Conservation (phyloP, 2,329 filamentous ascomycete species). For the Rasamsonia emersonii region DNA sequence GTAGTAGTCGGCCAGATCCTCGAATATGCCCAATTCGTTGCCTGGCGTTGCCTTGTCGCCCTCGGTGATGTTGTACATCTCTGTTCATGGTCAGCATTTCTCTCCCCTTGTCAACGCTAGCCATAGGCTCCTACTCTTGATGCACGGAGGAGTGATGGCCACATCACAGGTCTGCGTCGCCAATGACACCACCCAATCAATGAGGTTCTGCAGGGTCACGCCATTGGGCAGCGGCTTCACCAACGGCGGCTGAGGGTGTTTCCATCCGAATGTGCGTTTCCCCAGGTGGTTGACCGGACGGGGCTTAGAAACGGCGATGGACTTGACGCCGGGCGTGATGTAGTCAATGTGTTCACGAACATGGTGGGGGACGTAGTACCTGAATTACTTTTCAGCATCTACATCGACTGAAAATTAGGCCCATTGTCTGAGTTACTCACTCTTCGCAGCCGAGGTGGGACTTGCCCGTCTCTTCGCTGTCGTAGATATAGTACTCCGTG, state of each 20-base stretch:
- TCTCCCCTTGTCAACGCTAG: background rate
- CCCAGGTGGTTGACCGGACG: conserved; percentile 10
- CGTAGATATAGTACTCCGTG: conserved; percentile 32
- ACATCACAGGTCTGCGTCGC: conserved; percentile 17
- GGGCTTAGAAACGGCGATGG: conserved; percentile 19
- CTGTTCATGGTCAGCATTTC: conserved; percentile 11
- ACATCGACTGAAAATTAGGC: no score
- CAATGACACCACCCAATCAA: conserved; percentile 8
- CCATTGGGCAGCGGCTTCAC: conserved; percentile 17
- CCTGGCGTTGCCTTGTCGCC: conserved; percentile 24
- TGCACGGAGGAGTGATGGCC: conserved; percentile 34
- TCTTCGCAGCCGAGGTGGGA: conserved; percentile 32
- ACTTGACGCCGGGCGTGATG: conserved; percentile 25
- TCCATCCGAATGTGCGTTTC: conserved; percentile 17
- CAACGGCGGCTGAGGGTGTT: conserved; percentile 14
- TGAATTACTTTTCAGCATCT: conserved; percentile 7
- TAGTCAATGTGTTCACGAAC: conserved; percentile 24
- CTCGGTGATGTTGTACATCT: conserved; percentile 37
- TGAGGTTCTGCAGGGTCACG: conserved; percentile 14
- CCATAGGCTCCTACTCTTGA: conserved; percentile 19
- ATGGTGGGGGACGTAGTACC: conserved; percentile 22
- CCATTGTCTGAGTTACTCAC: conserved; percentile 16
- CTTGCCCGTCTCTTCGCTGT: conserved; percentile 21
- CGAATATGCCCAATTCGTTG: conserved; percentile 40
- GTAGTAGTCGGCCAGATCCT: conserved; percentile 38